Conservation (phyloP, 768 basidiomycete species). For the Lactarius indigo region DNA sequence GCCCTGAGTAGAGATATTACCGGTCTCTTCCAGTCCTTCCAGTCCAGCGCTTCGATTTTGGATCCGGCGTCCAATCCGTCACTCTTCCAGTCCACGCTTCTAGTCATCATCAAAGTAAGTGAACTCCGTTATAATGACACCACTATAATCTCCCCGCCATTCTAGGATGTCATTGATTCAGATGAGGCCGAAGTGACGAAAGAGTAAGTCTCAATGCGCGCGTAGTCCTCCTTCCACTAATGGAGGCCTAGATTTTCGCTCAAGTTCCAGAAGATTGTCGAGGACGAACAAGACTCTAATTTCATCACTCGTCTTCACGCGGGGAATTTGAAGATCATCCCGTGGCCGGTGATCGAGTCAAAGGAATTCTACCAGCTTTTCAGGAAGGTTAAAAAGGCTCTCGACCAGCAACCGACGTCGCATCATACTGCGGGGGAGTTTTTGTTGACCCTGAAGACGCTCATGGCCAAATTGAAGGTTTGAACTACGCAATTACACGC, state of each 20-base stretch:
- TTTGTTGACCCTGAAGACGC: conserved; percentile 52
- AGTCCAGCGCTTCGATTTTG: conserved; percentile 52
- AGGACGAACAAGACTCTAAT: conserved; percentile 57
- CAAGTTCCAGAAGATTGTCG: conserved; percentile 62
- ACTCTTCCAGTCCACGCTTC: conserved; percentile 57
- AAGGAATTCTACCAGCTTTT: conserved; percentile 57
- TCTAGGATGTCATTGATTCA: conserved; percentile 61
- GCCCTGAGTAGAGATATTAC: conserved; percentile 58
- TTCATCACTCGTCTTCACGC: conserved; percentile 60
- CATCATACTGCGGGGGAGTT: conserved; percentile 54
- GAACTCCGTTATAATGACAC: no score
- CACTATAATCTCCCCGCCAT: not conserved
- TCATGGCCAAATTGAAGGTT: conserved; percentile 69
- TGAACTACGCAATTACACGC: not conserved
- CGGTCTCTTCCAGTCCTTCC: conserved; percentile 60
- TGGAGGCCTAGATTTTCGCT: conserved; percentile 43
- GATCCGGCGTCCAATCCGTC: conserved; percentile 58
- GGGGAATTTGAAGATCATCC: conserved; percentile 54
- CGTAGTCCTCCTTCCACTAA: not conserved
- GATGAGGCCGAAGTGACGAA: conserved; percentile 55
- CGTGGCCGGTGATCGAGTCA: conserved; percentile 67
- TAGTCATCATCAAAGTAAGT: conserved; percentile 61
- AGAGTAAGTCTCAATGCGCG: conserved; percentile 41
- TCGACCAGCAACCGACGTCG: conserved; percentile 49
- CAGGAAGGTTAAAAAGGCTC: conserved; percentile 39